Percentiles rank a stretch among this genome's conserved stretches.
phyloP scores from a whole-genome alignment of 441 rosid genomes.

The Metrosideros polymorpha region DNA sequence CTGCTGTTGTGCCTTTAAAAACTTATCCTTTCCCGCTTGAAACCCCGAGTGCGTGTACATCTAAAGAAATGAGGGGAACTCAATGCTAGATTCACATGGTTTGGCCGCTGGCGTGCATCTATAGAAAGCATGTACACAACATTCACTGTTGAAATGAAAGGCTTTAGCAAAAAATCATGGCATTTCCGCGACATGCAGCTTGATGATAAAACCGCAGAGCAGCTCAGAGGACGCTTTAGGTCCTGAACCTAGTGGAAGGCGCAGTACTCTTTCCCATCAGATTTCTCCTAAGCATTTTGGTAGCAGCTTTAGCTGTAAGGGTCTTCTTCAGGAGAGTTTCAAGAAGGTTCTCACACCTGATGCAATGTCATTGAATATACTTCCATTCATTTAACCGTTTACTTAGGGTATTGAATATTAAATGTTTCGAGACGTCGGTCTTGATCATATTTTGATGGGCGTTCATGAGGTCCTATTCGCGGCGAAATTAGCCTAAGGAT shows the following conservation, averaged over 20 bases:
- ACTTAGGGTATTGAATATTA: too few relatives aligned
- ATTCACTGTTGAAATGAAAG: not conserved
- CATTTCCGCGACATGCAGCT: constrained; percentile 17
- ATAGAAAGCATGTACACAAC: not conserved
- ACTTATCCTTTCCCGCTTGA: too few relatives aligned
- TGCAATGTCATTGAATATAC: too few relatives aligned
- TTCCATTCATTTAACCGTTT: too few relatives aligned
- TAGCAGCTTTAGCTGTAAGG: constrained; percentile 34
- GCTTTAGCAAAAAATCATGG: not conserved
- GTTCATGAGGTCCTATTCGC: too few relatives aligned
- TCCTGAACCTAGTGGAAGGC: constrained; percentile 35
- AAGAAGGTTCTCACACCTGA: constrained; percentile 25
- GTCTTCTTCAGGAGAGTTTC: constrained; percentile 53
- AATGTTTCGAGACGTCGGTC: too few relatives aligned
- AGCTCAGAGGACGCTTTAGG: constrained; percentile 27
- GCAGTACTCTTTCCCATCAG: constrained; percentile 68
- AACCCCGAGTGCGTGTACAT: too few relatives aligned
- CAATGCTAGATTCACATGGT: not conserved
- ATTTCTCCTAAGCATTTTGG: constrained; percentile 61
- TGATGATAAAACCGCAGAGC: constrained; percentile 15
- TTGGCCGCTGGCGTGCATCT: not conserved
- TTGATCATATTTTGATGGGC: too few relatives aligned
- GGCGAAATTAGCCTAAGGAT: too few relatives aligned
- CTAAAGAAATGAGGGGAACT: too few relatives aligned
- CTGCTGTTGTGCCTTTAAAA: too few relatives aligned